Base-by-base conservation (phyloP, 495 filamentous ascomycete species). In the Penicillium coffeae region DNA sequence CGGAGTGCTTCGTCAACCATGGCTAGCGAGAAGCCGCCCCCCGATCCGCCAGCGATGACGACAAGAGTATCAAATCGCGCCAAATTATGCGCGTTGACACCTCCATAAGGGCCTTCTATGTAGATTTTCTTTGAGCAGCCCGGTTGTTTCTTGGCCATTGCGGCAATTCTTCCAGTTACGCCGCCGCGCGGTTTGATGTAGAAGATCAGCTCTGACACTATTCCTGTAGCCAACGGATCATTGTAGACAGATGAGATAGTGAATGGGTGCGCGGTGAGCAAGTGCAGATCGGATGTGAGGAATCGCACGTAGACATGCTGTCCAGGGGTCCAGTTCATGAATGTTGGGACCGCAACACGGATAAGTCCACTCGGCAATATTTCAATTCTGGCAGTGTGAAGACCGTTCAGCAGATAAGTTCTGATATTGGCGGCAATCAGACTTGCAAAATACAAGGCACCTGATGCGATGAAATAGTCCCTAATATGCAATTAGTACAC, bases 381-480 rank as follows among this genome's bases (percentile, higher is more conserved):
- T 20, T 58, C 57, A 35, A 80, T 55, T 9, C 53, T 69, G 4
- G 79, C 78, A 3, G 62, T 63, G 42, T 76, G 72, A 0, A 71
- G 35, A 25, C 74, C 72, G 39, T 78, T 64, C 51, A 74, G 59
- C 47, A 78, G 54, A 38, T 61, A 71, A 2, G 73, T 77, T 27
- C 74, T 68, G 35, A 67, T 38, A n/a, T 68, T 68, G 0, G 74
- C 52, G 33, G 71, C 64, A 32, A 73, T 35, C 20, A 75, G 64
- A 7, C 67, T 72, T 2, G 63, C 21, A 5, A 73, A 40, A 58
- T 81, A 84, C 18, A 84, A 52, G 1, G 66, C 64, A 0, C 60
- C 76, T 0, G 75, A 70, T 5, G 78, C 77, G 53, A 83, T 79
- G 51, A 84, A 83, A 55, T 84, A 85, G 54, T 82, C 77, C 73